These are phyloP conservation scores for Acarospora socialis DNA, from an alignment of 2,329 filamentous ascomycete species.

Conservation along the genomic window DNA sequence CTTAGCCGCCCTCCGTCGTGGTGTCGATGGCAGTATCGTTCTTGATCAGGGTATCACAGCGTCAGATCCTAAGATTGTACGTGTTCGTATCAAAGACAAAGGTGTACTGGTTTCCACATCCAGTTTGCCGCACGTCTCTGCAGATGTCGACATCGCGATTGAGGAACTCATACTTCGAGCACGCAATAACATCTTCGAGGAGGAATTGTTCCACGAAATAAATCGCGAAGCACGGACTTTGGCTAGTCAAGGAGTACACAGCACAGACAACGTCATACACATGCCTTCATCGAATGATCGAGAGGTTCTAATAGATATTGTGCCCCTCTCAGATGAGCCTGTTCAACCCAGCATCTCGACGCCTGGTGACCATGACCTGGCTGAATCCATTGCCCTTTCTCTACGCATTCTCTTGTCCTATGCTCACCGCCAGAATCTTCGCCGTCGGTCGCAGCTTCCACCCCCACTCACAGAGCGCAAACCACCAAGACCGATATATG, in stretches of 20 bases:
- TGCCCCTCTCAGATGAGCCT: constrained; percentile 40
- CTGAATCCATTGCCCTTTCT: constrained; percentile 50
- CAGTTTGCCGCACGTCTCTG: constrained; percentile 18
- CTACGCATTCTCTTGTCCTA: constrained; percentile 66
- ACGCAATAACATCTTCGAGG: constrained; percentile 63
- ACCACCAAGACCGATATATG: constrained; percentile 35
- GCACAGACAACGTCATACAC: constrained; percentile 43
- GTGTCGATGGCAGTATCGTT: constrained; percentile 57
- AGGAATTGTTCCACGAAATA: constrained; percentile 85
- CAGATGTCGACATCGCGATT: constrained; percentile 32
- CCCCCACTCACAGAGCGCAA: constrained; percentile 39
- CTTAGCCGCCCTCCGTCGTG: constrained; percentile 64
- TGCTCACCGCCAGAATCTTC: constrained; percentile 62
- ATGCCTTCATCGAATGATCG: constrained; percentile 40
- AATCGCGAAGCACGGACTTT: constrained; percentile 65
- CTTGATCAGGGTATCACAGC: constrained; percentile 49
- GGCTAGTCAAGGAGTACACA: constrained; percentile 54
- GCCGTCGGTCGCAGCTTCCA: constrained; percentile 51
- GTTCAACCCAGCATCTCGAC: constrained; percentile 15
- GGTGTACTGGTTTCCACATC: constrained; percentile 4
- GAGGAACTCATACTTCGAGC: constrained; percentile 59
- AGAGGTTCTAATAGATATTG: constrained; percentile 54
- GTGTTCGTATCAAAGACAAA: constrained; percentile 9
- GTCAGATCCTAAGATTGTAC: constrained; percentile 42
- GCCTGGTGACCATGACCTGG: constrained; percentile 34